Evolutionary conservation across 1,139 yeast genomes (phyloP), one percentile per base, ranked within the genome.

Genomic region (Hyphopichia burtonii): DNA sequence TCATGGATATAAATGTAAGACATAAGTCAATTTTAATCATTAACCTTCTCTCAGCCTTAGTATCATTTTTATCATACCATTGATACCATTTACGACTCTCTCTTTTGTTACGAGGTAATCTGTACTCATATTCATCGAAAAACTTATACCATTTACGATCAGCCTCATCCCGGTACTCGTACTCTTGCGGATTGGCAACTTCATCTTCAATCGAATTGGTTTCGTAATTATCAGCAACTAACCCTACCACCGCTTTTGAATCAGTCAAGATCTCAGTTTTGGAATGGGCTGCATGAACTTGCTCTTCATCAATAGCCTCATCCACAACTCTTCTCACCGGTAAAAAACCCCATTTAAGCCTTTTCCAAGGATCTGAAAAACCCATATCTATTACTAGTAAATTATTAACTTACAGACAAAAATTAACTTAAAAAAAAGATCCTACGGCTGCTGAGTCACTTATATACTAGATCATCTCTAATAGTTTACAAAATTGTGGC

Each of bases 71-170:
- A 49, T 79, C 79, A 54, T 78, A 83, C 89, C 89, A 83, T 41
- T 76, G 70, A 55, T 71, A 82, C 83, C 84, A 82, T 52, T 74
- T 76, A 45, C 76, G 76, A 27, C 59, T 58, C 2, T 55, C 45
- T 35, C 74, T 65, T 22, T 63, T 53, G 20, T 30, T 2, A n/a
- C 16, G 25, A 43, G 65, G 71, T 34, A 70, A 61, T 42, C 86
- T 65, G 53, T 80, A 81, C 53, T 81, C 86, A 47, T 76, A 79
- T 54, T 80, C 86, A 53, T 81, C 82, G 44, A 78, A 82, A 53
- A 73, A 81, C 43, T 74, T 78, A 74, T 76, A 82, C 86, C 87
- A 81, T 41, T 72, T 74, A 39, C 86, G 72, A 46, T 74, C 67
- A 11, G 80, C 77, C 55, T 83, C 89, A 56, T 80, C 86, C 51